A percentile compares a stretch with the other conserved stretches of the same genome.
These are phyloP conservation scores for Candida broadrunensis DNA, from an alignment of 805 yeast species.

Conservation along the genomic window DNA sequence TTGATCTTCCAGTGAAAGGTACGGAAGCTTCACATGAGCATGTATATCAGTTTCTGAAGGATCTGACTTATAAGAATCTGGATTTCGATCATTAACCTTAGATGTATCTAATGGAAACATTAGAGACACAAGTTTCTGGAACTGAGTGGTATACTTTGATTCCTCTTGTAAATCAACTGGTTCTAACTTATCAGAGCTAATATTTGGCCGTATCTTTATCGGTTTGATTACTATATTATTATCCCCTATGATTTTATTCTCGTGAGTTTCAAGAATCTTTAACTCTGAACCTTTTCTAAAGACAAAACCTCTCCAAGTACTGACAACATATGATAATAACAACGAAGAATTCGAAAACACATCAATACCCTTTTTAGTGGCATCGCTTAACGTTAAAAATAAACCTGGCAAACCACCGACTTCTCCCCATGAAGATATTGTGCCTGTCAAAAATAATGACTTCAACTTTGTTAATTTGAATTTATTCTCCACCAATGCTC, in stretches of 20 bases:
- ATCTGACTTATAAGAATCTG: slow-evolving; percentile 35
- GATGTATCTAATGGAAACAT: slow-evolving; percentile 59
- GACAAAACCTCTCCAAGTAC: slow-evolving; percentile 85
- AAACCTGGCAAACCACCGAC: slow-evolving; percentile 93
- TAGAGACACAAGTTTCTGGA: slow-evolving; percentile 39
- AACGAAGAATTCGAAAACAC: slow-evolving; percentile 44
- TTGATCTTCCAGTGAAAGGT: slow-evolving; percentile 21
- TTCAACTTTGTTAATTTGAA: slow-evolving; percentile 55
- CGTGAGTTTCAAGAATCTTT: slow-evolving; percentile 27
- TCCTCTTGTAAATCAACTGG: neutral
- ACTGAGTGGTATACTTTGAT: slow-evolving; percentile 10
- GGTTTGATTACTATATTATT: slow-evolving; percentile 38
- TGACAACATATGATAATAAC: slow-evolving; percentile 48
- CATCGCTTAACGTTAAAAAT: slow-evolving; percentile 76
- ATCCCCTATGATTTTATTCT: slow-evolving; percentile 29
- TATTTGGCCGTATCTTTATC: slow-evolving; percentile 19
- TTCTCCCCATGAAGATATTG: slow-evolving; percentile 63
- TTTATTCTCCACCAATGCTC: slow-evolving; percentile 58
- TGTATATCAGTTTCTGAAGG: slow-evolving; percentile 37
- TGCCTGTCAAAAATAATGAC: slow-evolving; percentile 76
- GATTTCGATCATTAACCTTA: slow-evolving; percentile 33
- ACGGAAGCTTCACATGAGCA: slow-evolving; percentile 33
- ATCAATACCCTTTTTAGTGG: slow-evolving; percentile 58
- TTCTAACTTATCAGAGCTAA: neutral
- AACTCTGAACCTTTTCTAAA: slow-evolving; percentile 70